Conservation (phyloP, 768 basidiomycete genomes). For the Kwoniella sp. region DNA sequence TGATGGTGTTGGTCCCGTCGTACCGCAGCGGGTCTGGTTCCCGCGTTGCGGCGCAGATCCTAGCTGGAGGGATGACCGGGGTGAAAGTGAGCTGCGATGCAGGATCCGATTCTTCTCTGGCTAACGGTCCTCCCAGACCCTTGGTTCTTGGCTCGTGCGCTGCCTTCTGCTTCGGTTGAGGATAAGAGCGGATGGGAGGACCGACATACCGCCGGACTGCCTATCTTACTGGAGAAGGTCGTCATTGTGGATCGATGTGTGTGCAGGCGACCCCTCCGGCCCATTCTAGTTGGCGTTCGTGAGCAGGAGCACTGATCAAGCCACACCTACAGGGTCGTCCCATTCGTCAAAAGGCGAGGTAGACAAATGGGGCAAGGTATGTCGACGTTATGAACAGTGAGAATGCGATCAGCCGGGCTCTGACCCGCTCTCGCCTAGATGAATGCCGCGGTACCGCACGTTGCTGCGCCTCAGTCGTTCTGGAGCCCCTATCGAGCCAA, state of each 20-base stretch:
- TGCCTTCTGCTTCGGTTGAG: constrained; percentile 37
- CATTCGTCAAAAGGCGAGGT: constrained; percentile 36
- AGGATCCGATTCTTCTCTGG: no score
- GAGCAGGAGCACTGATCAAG: no score
- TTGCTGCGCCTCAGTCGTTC: constrained; percentile 15
- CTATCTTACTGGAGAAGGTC: constrained; percentile 37
- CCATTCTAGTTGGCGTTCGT: no score
- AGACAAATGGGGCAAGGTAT: constrained; percentile 43
- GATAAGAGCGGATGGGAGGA: constrained; percentile 37
- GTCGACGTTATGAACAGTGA: no score
- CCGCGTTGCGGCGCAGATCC: constrained; percentile 27
- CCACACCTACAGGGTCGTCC: constrained; percentile 27
- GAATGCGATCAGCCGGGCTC: no score
- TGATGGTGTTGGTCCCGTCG: background rate
- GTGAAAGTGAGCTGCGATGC: constrained; percentile 31
- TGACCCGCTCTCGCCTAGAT: constrained; percentile 19
- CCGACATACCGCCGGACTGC: constrained; percentile 25
- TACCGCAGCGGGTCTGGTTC: constrained; percentile 34
- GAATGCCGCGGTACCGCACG: constrained; percentile 27
- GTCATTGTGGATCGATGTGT: constrained; percentile 47
- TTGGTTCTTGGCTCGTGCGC: constrained; percentile 35
- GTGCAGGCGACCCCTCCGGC: background rate
- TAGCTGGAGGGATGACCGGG: constrained; percentile 26
- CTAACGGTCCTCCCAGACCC: constrained; percentile 31
- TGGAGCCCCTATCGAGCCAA: constrained; percentile 29